These are phyloP conservation scores for Pisolithus marmoratus DNA, from an alignment of 768 basidiomycete genomes.

Conservation along the genomic window DNA sequence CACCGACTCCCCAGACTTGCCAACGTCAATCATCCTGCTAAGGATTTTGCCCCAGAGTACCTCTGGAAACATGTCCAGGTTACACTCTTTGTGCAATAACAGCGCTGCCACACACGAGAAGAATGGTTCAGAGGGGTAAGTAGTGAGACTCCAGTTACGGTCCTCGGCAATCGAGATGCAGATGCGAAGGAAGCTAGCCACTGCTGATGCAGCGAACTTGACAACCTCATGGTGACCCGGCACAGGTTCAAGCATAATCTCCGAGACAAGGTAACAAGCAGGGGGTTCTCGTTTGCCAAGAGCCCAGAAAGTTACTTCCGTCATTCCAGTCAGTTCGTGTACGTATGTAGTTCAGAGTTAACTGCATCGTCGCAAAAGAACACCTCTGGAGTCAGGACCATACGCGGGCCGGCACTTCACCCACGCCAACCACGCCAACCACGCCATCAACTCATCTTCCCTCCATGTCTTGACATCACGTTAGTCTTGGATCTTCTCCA, in stretches of 20 bases:
- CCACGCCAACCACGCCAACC: constrained; percentile 20
- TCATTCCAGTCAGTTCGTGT: too few relatives aligned
- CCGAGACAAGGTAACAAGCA: background rate
- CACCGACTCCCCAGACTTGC: constrained; percentile 4
- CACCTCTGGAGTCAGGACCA: constrained; percentile 9
- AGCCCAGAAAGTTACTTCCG: background rate
- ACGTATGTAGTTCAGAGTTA: too few relatives aligned
- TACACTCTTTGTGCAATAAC: background rate
- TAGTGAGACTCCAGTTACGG: constrained; percentile 1
- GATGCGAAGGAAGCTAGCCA: constrained; percentile 1
- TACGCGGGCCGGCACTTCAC: constrained; percentile 14
- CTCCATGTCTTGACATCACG: constrained; percentile 9
- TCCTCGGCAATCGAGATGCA: background rate
- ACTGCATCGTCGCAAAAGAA: too few relatives aligned
- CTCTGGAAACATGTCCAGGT: background rate
- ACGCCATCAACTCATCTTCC: constrained; percentile 9
- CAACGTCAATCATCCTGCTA: constrained; percentile 5
- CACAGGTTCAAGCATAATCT: background rate
- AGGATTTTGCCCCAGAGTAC: background rate
- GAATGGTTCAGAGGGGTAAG: constrained; percentile 2
- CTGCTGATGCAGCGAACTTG: background rate
- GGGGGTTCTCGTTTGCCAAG: background rate
- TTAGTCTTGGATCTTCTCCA: background rate
- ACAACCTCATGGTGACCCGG: constrained; percentile 1
- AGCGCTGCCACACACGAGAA: constrained; percentile 1